These are phyloP conservation scores for Penicillium longicatenatum DNA, from an alignment of 495 filamentous ascomycete species.

Conservation along the genomic window DNA sequence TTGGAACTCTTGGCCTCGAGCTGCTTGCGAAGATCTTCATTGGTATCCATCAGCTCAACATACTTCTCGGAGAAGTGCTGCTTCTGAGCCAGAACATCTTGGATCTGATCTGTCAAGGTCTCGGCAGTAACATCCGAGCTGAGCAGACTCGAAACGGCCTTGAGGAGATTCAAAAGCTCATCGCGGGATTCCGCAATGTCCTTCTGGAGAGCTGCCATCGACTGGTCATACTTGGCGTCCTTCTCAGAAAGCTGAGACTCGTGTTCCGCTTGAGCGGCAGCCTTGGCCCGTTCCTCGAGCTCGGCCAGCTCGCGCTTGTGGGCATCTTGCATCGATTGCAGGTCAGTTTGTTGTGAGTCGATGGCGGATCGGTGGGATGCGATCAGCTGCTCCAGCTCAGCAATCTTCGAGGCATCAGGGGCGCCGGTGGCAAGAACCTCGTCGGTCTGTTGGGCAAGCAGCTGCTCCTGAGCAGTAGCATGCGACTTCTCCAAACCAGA, in stretches of 20 bases:
- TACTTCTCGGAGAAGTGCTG: conserved; percentile 50
- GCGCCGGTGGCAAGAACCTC: conserved; percentile 38
- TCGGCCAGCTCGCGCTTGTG: conserved; percentile 56
- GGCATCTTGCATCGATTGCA: conserved; percentile 6
- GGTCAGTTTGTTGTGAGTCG: conserved; percentile 43
- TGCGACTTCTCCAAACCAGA: conserved; percentile 67
- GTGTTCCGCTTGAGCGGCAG: conserved; percentile 46
- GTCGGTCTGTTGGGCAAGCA: conserved; percentile 44
- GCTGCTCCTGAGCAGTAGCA: conserved; percentile 56
- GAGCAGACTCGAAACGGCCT: conserved; percentile 50
- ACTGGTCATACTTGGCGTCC: conserved; percentile 59
- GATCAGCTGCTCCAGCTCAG: conserved; percentile 61
- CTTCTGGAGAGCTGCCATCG: conserved; percentile 61
- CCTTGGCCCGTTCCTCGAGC: conserved; percentile 42
- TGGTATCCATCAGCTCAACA: conserved; percentile 42
- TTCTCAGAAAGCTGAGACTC: conserved; percentile 48
- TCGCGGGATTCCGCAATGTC: conserved; percentile 72
- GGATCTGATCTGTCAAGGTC: conserved; percentile 48
- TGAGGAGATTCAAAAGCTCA: conserved; percentile 63
- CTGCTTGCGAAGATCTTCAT: conserved; percentile 54
- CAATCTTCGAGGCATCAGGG: conserved; percentile 51
- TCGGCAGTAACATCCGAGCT: conserved; percentile 51
- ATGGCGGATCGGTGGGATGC: conserved; percentile 53
- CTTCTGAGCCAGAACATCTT: conserved; percentile 47
- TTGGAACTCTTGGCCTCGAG: conserved; percentile 51